Evolutionary conservation across 257 asterid species (phyloP), one percentile per base, ranked within the genome.

Genomic region (Thymus quinquecostatus): DNA sequence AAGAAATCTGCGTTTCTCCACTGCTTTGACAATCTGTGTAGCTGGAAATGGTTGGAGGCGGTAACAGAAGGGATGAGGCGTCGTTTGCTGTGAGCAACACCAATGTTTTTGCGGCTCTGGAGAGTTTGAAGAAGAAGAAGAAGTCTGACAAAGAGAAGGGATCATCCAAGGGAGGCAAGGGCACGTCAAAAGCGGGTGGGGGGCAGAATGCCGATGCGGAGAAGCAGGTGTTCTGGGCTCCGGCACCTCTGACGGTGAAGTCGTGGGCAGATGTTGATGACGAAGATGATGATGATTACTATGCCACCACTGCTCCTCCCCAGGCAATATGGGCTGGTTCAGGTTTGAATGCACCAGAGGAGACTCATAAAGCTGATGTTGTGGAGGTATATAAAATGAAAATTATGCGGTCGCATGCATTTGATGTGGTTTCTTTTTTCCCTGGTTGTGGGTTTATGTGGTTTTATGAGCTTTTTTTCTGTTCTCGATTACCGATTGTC

Each of bases 251-350:
- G 81, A 87, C 92, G 0, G 81, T 70, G 11, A 93, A 89, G 84
- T 89, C 96, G 0, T 93, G 98, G 98, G 98, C 97, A 1, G 98
- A 93, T 87, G 96, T 91, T 11, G 98, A 93, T 38, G 98, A 93
- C 29, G 98, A 93, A 70, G 97, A 91, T 68, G 98, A 93, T 54
- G 98, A 90, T 61, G 97, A 93, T 81, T 93, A 93, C 80, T 93
- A 83, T 36, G 97, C 97, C 36, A 93, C 97, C 63, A 84, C 91
- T 10, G 97, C 97, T 10, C 96, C 97, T 13, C 98, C 97, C 8
- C 82, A 71, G 80, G 77, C 96, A 1, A 80, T 85, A 41, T 91
- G 95, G 97, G 90, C 51, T 60, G 85, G 76, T 64, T 77, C 87
- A 21, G 59, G 81, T 34, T 59, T 55, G 73, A 66, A 56, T 69